Evolutionary conservation across 352 stramenopile species (phyloP).

Genomic region (Phytophthora europaea): DNA sequence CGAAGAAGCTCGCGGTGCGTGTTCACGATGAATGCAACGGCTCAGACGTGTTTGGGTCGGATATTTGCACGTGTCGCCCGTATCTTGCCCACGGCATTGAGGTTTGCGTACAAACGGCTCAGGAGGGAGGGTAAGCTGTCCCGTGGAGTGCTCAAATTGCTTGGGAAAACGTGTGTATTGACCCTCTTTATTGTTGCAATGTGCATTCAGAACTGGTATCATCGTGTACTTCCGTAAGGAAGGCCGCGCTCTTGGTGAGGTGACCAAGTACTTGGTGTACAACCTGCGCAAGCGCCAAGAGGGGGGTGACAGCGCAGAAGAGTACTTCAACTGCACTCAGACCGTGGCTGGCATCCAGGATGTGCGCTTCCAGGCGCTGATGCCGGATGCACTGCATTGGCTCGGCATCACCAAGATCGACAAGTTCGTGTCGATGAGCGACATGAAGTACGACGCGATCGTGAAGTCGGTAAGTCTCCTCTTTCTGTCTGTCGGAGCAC

Average conservation of each 20-base stretch:
- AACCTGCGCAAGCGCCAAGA: slow-evolving; percentile 99
- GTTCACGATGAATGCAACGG: slow-evolving; percentile 99
- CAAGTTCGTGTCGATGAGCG: slow-evolving; percentile 98
- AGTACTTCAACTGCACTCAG: slow-evolving; percentile 99
- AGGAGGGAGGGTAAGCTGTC: slow-evolving; percentile 93
- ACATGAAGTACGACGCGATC: slow-evolving; percentile 99
- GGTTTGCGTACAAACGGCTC: slow-evolving; percentile 98
- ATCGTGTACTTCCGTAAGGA: slow-evolving; percentile 99
- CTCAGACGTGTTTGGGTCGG: slow-evolving; percentile 97
- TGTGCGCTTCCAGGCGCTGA: slow-evolving; percentile 98
- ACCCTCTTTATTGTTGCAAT: slow-evolving; percentile 7
- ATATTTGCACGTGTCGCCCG: slow-evolving; percentile 99
- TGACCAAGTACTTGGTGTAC: slow-evolving; percentile 99
- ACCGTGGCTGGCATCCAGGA: slow-evolving; percentile 98
- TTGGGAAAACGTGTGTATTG: neutral
- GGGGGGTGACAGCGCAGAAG: slow-evolving; percentile 96
- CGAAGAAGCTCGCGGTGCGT: slow-evolving; percentile 97
- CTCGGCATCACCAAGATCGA: slow-evolving; percentile 96
- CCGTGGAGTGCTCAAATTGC: neutral
- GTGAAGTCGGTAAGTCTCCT: slow-evolving; percentile 88
- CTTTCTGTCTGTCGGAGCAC: neutral
- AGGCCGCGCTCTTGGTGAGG: slow-evolving; percentile 96
- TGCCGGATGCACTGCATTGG: slow-evolving; percentile 99
- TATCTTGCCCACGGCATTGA: slow-evolving; percentile 99
- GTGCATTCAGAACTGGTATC: slow-evolving; percentile 85